phyloP scores from a whole-genome alignment of 2,329 filamentous ascomycete genomes.

The Exophiala sideris region DNA sequence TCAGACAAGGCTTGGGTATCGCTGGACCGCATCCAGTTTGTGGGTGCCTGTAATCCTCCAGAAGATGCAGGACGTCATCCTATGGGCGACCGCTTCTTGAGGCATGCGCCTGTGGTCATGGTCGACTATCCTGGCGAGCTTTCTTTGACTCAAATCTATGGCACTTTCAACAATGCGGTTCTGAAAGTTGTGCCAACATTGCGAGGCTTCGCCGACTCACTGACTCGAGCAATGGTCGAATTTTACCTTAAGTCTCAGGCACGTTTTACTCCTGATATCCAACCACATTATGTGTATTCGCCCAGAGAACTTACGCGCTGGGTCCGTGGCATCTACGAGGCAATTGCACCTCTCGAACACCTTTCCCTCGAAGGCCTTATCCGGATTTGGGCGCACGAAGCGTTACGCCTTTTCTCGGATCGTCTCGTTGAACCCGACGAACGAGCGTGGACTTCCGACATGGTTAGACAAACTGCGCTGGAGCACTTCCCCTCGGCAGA shows the following conservation, averaged over 20 bases:
- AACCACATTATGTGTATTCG: slow-evolving; percentile 98
- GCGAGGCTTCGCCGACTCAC: slow-evolving; percentile 88
- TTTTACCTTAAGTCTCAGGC: slow-evolving; percentile 94
- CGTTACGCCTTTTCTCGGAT: slow-evolving; percentile 93
- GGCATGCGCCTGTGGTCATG: slow-evolving; percentile 98
- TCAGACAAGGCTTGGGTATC: slow-evolving; percentile 98
- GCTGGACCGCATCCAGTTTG: slow-evolving; percentile 96
- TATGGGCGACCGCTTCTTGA: slow-evolving; percentile 86
- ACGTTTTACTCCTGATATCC: slow-evolving; percentile 91
- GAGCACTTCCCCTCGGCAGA: slow-evolving; percentile 96
- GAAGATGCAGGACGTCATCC: slow-evolving; percentile 96
- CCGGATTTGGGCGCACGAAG: slow-evolving; percentile 97
- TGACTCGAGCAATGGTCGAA: slow-evolving; percentile 96
- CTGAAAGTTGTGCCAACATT: slow-evolving; percentile 94
- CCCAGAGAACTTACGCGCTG: slow-evolving; percentile 96
- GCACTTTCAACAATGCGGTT: slow-evolving; percentile 93
- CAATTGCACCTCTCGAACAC: slow-evolving; percentile 85
- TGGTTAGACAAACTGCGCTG: slow-evolving; percentile 78
- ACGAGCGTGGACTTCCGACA: slow-evolving; percentile 88
- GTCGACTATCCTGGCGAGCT: slow-evolving; percentile 97
- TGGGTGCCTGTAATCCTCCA: slow-evolving; percentile 96
- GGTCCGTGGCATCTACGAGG: slow-evolving; percentile 96
- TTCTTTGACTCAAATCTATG: slow-evolving; percentile 95
- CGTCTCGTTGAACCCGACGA: slow-evolving; percentile 93
- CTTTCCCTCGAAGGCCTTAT: slow-evolving; percentile 87